Evolutionary conservation across 495 filamentous ascomycete genomes (phyloP).

Genomic region (Extremus antarcticus): DNA sequence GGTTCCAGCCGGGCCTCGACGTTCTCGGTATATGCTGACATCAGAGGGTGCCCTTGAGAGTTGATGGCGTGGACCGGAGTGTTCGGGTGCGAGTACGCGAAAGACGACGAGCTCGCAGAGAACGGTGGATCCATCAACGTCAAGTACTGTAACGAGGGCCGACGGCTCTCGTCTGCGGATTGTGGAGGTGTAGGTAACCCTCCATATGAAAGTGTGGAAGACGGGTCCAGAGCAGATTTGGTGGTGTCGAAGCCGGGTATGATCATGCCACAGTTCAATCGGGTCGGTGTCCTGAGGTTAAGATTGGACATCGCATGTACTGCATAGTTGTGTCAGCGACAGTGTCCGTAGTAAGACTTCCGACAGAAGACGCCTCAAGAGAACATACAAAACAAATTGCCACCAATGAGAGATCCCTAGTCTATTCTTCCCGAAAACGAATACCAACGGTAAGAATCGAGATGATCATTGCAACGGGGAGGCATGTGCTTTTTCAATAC

Average conservation of each 20-base stretch:
- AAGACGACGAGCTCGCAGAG: not conserved
- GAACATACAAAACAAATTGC: not conserved
- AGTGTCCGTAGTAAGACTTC: not conserved
- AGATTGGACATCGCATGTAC: constrained; percentile 6
- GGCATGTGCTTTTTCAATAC: constrained; percentile 17
- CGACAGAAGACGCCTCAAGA: not conserved
- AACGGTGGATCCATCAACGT: not conserved
- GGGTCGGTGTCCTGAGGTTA: constrained; percentile 6
- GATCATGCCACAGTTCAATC: not conserved
- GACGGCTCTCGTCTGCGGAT: constrained; percentile 16
- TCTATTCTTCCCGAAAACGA: not conserved
- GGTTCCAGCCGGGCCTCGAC: not conserved
- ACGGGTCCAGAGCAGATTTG: not conserved
- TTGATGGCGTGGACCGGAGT: not conserved
- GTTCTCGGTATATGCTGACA: not conserved
- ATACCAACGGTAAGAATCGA: not conserved
- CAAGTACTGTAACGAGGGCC: constrained; percentile 3
- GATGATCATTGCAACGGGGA: not conserved
- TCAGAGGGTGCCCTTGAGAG: not conserved
- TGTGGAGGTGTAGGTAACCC: constrained; percentile 13
- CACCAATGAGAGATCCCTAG: not conserved
- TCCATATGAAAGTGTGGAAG: not conserved
- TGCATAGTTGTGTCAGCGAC: constrained; percentile 1
- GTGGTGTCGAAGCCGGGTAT: constrained; percentile 14
- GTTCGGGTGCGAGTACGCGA: constrained; percentile 1